Base-by-base conservation (phyloP, 768 basidiomycete genomes). In the Dentipellis fragilis region DNA sequence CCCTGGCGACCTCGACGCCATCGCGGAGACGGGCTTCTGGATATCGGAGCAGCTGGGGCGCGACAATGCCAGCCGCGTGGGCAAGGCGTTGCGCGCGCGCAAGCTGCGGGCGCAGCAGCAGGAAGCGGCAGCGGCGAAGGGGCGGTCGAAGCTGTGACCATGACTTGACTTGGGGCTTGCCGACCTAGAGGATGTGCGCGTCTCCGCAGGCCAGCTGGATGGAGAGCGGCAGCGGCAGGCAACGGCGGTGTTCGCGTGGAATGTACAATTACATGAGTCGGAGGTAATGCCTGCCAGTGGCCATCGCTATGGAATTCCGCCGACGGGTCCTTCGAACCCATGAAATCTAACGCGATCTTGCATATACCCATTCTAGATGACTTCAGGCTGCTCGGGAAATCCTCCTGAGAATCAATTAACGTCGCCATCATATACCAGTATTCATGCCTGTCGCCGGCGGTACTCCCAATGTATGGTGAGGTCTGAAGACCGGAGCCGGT, bases 21-120 rank as follows among this genome's bases (percentile, higher is more conserved):
- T 93, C 46, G 84, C 80, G 2, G 81, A 84, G 47, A 83, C 85
- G 36, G 93, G 93, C 0, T 83, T 77, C 67, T 96, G 93, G 93
- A 84, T 95, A 54, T 85, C 81, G 35, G 74, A 79, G 57, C 65
- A 73, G 55, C 72, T 96, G 6, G 81, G 82, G 1, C 72, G 84
- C 57, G 74, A 79, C 60, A 92, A 81, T 62, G 81, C 79, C 35
- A 93, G 89, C 66, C 76, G 90, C 12, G 90, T 83, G 1, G 91
- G 87, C 0, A 77, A 79, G 57, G 93, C 91, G 10, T 69, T 86
- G 57, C 70, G 79, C 55, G 82, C 87, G 14, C 73, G 75, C 54
- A 71, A 70, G 59, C 64, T 65, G 49, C 68, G 75, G 45, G 72
- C 77, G 57, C 61, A 63, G 21, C 29, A 29, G 29, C 52, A 62